These are phyloP conservation scores for Tritrichomonas foetus DNA, from an alignment of 208 protist genomes.

Conservation along the genomic window DNA sequence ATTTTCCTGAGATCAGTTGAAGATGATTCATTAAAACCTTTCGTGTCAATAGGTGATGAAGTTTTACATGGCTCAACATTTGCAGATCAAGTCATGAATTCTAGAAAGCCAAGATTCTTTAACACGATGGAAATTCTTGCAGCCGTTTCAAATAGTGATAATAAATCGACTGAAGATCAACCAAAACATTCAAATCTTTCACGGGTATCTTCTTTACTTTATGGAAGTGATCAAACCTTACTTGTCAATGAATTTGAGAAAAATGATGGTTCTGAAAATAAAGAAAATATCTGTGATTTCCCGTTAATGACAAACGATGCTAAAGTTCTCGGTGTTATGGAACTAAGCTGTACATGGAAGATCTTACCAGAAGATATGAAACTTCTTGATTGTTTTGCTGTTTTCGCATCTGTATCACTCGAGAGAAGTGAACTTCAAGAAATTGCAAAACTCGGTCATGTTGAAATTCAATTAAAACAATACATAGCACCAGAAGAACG, in stretches of 20 bases:
- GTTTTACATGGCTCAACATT: not conserved
- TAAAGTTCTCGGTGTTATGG: constrained; percentile 5
- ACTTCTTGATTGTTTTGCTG: constrained; percentile 29
- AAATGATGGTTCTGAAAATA: not conserved
- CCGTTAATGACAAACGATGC: not conserved
- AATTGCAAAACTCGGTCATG: not conserved
- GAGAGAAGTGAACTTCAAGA: constrained; percentile 17
- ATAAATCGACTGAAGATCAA: not conserved
- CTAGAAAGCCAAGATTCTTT: not conserved
- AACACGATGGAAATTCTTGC: not conserved
- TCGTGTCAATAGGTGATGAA: not conserved
- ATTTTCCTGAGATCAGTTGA: not conserved
- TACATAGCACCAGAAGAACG: not conserved
- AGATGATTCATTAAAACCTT: not conserved
- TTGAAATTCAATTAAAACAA: not conserved
- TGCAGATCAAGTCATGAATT: not conserved
- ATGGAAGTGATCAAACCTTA: not conserved
- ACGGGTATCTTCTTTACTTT: not conserved
- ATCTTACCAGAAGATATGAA: constrained; percentile 1
- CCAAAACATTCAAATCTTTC: not conserved
- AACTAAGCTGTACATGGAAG: not conserved
- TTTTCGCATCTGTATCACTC: constrained; percentile 1
- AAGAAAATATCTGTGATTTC: not conserved
- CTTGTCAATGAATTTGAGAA: too few relatives aligned
- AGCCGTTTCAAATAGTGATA: too few relatives aligned